Evolutionary conservation across 495 filamentous ascomycete species (phyloP), one percentile per base, ranked within the genome.

Genomic region (Aspergillus steynii): DNA sequence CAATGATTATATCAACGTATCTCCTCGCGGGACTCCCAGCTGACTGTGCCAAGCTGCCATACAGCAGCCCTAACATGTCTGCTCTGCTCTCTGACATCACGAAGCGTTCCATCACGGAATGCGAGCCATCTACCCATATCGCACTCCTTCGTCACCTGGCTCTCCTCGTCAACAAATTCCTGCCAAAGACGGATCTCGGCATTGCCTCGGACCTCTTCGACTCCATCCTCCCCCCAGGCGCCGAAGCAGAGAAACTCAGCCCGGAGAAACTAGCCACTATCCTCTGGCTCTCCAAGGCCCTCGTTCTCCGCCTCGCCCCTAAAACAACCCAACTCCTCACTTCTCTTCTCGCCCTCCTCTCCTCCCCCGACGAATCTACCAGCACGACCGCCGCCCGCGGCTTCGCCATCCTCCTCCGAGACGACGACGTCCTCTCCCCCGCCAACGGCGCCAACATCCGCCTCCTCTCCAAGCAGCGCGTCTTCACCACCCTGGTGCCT

Each of bases 141-240:
- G 77, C 84, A 7, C 74, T 85, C 54, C 77, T 89, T n/a, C 79
- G 82, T 29, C 84, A 89, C 54, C 68, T 90, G 28, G 82, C 83
- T 27, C 71, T 90, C n/a, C 62, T 90, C 20, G 74, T 82, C 34
- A 90, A 91, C 69, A 90, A 91, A 73, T 89, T 82, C 71, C 66
- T 85, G 20, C 70, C 81, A n/a, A 78, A 82, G 47, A 59, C 79
- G 9, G 74, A 79, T 7, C 62, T 86, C 5, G 42, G 53, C 6
- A 61, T 69, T 20, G 75, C 73, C 12, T 67, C 74, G 7, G 61
- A 65, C 2, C 63, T 74, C 4, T 71, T 79, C 27, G 64, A 71
- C 54, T 61, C 69, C 49, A 68, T 83, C 7, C 64, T 85, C 42
- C 58, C 72, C 51, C 48, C 67, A 46, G 63, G 48, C 42, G 34